Evolutionary conservation across 163 green algal genomes (phyloP), one percentile per base, ranked within the genome.

Genomic region (Scenedesmus sp.): DNA sequence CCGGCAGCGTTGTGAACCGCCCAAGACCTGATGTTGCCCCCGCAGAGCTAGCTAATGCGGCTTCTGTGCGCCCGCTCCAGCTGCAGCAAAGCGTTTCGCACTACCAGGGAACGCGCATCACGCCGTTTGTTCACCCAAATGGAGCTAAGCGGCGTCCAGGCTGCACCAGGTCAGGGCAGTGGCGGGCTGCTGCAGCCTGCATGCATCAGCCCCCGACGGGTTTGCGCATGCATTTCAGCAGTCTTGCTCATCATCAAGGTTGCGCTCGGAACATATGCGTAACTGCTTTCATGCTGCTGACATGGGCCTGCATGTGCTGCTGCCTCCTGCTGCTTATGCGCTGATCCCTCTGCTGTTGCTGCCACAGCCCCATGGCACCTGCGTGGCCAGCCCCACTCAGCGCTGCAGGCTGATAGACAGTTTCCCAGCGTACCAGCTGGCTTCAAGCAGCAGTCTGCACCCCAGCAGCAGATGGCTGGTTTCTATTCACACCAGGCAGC

Each of bases 391-490:
- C 15, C 84, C 15, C 61, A 44, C 42, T 16, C 61, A 82, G 84
- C 61, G 0, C 3, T 82, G 43, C 68, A 83, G 49, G n/a, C 68
- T 13, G 68, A 82, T 12, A 40, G 49, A 10, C 84, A 82, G 84
- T 89, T 82, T 49, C 16, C 59, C 42, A 78, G 26, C 3, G 22
- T n/a, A 33, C 42, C 65, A 65, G 79, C 43, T 10, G 84, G 22
- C 22, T 65, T 51, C 42, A 82, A 65, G 43, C 85, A 83, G 68
- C 85, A 90, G 85, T 42, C 49, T n/a, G 30, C 35, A 33, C 24
- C 53, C 30, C 80, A 59, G 80, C 80, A 83, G 82, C 20, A 88
- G 51, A 20, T 79, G 37, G 22, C 37, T 7, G 82, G 82, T 0
- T 35, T 84, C 44, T 16, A 84, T 22, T 49, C 78, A 24, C n/a